Conservation (phyloP, 352 stramenopile genomes). For the Phytopythium sindhum region DNA sequence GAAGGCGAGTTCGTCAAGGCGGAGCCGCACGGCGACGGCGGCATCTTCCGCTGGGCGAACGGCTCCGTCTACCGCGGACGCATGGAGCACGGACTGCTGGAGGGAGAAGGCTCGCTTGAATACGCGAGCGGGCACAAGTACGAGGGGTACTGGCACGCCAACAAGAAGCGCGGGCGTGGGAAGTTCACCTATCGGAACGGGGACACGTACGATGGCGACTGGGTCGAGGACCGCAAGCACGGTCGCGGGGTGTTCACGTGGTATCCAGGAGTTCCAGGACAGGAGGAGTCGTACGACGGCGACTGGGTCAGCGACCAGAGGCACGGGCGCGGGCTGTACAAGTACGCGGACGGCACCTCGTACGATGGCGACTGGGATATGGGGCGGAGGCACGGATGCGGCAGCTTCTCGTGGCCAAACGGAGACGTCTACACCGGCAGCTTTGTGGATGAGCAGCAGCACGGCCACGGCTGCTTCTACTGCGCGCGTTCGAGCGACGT, state of each 20-base stretch:
- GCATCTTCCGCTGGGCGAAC: conserved; percentile 67
- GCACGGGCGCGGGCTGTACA: conserved; percentile 59
- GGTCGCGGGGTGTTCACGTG: conserved; percentile 59
- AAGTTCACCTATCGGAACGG: conserved; percentile 80
- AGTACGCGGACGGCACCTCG: conserved; percentile 50
- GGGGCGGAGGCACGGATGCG: conserved; percentile 70
- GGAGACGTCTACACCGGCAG: conserved; percentile 81
- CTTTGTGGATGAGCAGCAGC: conserved; percentile 79
- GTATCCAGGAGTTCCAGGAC: conserved; percentile 32
- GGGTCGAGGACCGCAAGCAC: conserved; percentile 52
- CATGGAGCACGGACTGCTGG: conserved; percentile 66
- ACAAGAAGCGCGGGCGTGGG: conserved; percentile 79
- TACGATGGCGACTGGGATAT: conserved; percentile 69
- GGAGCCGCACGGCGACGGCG: conserved; percentile 57
- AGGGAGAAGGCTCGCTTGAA: conserved; percentile 45
- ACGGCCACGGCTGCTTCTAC: conserved; percentile 74
- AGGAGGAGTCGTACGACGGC: conserved; percentile 83
- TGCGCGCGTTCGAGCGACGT: conserved; percentile 37
- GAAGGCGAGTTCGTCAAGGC: conserved; percentile 60
- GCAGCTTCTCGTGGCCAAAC: conserved; percentile 81
- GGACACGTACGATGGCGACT: conserved; percentile 78
- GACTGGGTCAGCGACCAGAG: conserved; percentile 56
- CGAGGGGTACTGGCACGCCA: conserved; percentile 52
- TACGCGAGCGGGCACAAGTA: conserved; percentile 73
- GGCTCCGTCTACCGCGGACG: conserved; percentile 75